Evolutionary conservation across 2,329 filamentous ascomycete genomes (phyloP), one percentile per base, ranked within the genome.

Genomic region (Claviceps monticola): DNA sequence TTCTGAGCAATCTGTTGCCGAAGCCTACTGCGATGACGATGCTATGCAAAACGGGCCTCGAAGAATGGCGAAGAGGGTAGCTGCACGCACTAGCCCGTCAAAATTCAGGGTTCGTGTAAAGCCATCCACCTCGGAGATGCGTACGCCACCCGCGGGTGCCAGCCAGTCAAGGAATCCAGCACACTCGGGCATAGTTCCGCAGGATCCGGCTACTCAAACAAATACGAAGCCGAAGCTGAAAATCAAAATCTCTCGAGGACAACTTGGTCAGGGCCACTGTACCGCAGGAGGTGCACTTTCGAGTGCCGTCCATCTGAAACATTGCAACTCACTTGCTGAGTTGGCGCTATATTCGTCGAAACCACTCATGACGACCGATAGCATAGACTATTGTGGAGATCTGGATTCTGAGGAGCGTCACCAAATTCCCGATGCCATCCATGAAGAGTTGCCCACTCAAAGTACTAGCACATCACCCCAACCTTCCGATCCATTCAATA

Each of bases 401-500:
- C 5, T 49, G n/a, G 34, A 42, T 9, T 29, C 39, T 45, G 52
- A 51, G 29, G 11, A 39, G 34, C 21, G 9, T 19, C 45, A 23
- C n/a, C 11, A 26, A 16, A 21, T 39, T 2, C 46, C 53, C 53
- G 49, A 57, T 53, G 36, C n/a, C 37, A 17, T 54, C 29, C 29
- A 34, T 55, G 16, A 51, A 51, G 51, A 34, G 46, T 3, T 48
- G 51, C 37, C 51, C 34, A 16, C 29, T 52, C 42, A 53, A 51
- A 42, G 39, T 13, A 42, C 36, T n/a, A 51, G 57, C 16, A 52
- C 49, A 38, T 61, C 59, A 1, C 54, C 56, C 6, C 57, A 57
- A 39, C 48, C 57, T 21, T 66, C 65, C 13, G 63, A 68, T 26
- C 66, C 65, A 42, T 67, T 68, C 50, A 65, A 66, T 44, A 64